A percentile compares a stretch with the other conserved stretches of the same genome.
Evolutionary conservation across 305 asterid genomes (phyloP).

Genomic region (Solanum hybrid): DNA sequence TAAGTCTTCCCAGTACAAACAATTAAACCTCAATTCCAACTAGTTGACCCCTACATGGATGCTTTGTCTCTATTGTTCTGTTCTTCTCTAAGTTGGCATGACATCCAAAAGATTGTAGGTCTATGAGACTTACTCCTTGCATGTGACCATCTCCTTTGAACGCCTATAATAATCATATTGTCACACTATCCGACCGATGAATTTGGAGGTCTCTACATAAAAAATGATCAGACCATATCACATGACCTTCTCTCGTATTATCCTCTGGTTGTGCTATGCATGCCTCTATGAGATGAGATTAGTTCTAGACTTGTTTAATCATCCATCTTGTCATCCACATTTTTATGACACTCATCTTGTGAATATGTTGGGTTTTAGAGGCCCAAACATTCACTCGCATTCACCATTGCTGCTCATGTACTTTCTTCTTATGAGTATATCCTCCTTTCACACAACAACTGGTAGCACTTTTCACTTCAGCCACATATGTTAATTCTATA

Average conservation of each 20-base stretch:
- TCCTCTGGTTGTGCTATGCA: neutral
- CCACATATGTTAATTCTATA: neutral
- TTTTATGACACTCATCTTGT: neutral
- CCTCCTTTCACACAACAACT: neutral
- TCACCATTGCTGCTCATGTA: neutral
- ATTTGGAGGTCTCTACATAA: neutral
- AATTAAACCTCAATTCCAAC: neutral
- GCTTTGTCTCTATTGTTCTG: neutral
- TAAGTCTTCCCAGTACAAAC: neutral
- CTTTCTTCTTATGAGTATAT: neutral
- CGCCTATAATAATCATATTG: neutral
- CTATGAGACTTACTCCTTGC: neutral
- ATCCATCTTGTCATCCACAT: neutral
- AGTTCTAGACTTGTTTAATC: neutral
- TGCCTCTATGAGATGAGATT: neutral
- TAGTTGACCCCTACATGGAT: neutral
- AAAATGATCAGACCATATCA: neutral
- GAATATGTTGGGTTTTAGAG: neutral
- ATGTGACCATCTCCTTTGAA: neutral
- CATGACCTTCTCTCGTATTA: neutral
- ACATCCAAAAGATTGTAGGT: neutral
- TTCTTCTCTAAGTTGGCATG: neutral
- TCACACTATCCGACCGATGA: neutral
- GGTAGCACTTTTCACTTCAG: neutral
- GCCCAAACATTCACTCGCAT: neutral